Base-by-base conservation (phyloP, 2,329 filamentous ascomycete genomes). In the Colletotrichum sp. region DNA sequence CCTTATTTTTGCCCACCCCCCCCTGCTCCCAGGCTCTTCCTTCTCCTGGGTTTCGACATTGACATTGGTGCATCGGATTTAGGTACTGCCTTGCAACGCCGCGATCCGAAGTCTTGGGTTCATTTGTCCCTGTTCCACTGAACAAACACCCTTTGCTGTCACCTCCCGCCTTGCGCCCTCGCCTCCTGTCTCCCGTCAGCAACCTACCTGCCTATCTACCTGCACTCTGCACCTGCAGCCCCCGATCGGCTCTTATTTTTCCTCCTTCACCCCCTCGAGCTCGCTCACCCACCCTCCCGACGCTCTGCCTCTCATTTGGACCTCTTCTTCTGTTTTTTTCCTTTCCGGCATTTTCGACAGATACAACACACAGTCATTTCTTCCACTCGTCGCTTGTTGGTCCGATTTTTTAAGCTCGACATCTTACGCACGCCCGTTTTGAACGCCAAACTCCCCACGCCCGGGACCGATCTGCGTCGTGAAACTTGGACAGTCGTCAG, bases 401-500 rank as follows among this genome's bases (percentile, higher is more conserved):
- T 66, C 55, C 66, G 62, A 63, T 70, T 58, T 62, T 63, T 71
- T 58, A 61, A 64, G 59, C 69, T 75, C 54, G 72, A 74, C 62
- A 38, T 59, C 34, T 67, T 33, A 58, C 72, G 68, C 63, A 67
- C 68, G 68, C 62, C 62, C 68, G 47, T 71, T 57, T 66, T 55
- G 33, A 68, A 59, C 68, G 62, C 62, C 36, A 29, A 66, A 66
- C 63, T 16, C 68, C 67, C 62, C 62, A 66, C 68, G 68, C 72
- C 51, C 69, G 57, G 72, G 68, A 71, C 63, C 72, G 68, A 67
- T 72, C 68, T 63, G 47, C 68, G 68, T 72, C 62, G 72, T 59
- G 67, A 74, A 74, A 74, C 68, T 57, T 36, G 62, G 59, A 65
- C 72, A 51, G 43, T 68, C 72, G 54, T 69, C 72, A 72, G 61